Evolutionary conservation across 164 flowering plant species (phyloP), one percentile per base, ranked within the genome.

Genomic region (Echeveria elegans): DNA sequence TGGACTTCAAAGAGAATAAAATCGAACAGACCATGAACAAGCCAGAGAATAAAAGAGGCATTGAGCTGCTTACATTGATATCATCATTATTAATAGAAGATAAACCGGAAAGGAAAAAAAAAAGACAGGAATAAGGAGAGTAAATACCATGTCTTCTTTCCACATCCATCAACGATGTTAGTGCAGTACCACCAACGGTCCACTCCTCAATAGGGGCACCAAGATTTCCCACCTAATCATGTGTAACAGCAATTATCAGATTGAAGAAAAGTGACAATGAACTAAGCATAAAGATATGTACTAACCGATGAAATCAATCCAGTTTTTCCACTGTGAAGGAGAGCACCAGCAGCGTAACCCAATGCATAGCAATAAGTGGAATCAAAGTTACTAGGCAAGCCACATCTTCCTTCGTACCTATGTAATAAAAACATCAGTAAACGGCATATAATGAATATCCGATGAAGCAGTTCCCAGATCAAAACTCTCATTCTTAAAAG

Each of bases 351-450:
- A 76, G 67, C 92, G 79, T 78, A 91, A 58, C 99, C 97, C 88
- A 94, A 72, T 52, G 96, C 95, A 74, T 94, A 94, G 74, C 99
- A 91, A 75, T 94, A 89, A 63, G 77, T 79, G 64, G 99, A 71
- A 75, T 91, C 97, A 76, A 94, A 94, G 69, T 89, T 88, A 30
- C 96, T 88, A 4, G 99, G 99, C 77, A 94, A 71, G 67, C 99
- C 99, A 77, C 99, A 94, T 79, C 99, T 83, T n/a, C 97, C 98
- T 76, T 94, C 99, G 56, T 94, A 94, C 16, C 99, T 91, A 82
- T 34, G 14, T n/a, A n/a, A n/a, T n/a, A n/a, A n/a, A n/a, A n/a
- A n/a, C n/a, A n/a, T n/a, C n/a, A n/a, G n/a, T n/a, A n/a, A n/a
- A n/a, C n/a, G n/a, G n/a, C n/a, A n/a, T n/a, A n/a, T n/a, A n/a